Evolutionary conservation across 768 basidiomycete species (phyloP).

Genomic region (Naganishia kalamii): DNA sequence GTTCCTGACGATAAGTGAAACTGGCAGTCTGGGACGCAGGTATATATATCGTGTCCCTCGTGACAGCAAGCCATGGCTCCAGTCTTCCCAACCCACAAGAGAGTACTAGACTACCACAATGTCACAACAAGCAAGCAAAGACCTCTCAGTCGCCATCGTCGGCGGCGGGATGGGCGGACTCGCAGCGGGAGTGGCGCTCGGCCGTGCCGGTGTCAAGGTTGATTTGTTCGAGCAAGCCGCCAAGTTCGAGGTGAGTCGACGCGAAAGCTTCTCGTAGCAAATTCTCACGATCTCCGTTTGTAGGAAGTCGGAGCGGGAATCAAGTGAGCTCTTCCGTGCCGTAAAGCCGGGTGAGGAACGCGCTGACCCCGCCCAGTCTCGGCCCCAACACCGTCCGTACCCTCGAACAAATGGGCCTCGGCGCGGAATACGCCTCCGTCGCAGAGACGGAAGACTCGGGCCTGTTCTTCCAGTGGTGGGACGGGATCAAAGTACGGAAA

Average conservation of each 20-base stretch:
- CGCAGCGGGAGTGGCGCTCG: conserved; percentile 27
- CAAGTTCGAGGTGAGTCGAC: conserved; percentile 10
- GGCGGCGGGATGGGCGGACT: conserved; percentile 32
- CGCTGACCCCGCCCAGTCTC: too few relatives aligned
- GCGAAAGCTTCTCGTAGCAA: background rate
- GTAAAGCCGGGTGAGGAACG: too few relatives aligned
- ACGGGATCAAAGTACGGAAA: conserved; percentile 19
- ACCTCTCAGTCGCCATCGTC: conserved; percentile 27
- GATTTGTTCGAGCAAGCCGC: conserved; percentile 23
- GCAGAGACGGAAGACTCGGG: conserved; percentile 22
- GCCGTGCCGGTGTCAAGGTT: conserved; percentile 27
- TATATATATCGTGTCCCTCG: too few relatives aligned
- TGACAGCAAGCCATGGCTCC: too few relatives aligned
- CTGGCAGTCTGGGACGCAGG: too few relatives aligned
- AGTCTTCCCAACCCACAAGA: background rate
- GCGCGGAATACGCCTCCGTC: conserved; percentile 20
- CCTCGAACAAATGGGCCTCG: conserved; percentile 18
- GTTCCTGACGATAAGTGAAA: too few relatives aligned
- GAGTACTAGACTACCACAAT: background rate
- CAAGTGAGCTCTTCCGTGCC: too few relatives aligned
- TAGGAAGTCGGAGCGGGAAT: conserved; percentile 23
- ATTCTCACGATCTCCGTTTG: background rate
- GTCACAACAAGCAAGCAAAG: background rate
- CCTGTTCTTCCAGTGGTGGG: conserved; percentile 24
- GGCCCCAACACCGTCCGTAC: conserved; percentile 24